Evolutionary conservation across 495 filamentous ascomycete genomes (phyloP).

Genomic region (Schizothecium vesticola): DNA sequence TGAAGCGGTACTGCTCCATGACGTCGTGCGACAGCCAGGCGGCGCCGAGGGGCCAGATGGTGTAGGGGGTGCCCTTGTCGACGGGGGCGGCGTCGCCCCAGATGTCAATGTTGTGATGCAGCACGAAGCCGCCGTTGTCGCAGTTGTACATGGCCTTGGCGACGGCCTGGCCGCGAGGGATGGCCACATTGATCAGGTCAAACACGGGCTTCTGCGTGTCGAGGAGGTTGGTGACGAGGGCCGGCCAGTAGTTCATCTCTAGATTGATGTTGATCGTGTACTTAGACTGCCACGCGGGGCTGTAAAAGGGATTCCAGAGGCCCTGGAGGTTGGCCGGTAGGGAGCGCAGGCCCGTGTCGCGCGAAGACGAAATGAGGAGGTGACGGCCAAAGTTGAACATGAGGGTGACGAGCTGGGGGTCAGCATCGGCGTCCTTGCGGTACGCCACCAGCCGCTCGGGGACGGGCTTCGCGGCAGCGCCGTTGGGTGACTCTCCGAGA

Average conservation of each 20-base stretch:
- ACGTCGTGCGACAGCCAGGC: conserved; percentile 46
- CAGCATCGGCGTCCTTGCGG: conserved; percentile 2
- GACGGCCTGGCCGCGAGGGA: conserved; percentile 31
- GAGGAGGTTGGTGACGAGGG: conserved; percentile 39
- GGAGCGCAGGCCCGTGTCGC: conserved; percentile 11
- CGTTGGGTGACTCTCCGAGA: conserved; percentile 20
- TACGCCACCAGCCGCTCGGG: background rate
- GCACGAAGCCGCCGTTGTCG: conserved; percentile 35
- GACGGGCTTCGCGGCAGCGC: conserved; percentile 3
- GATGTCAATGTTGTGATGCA: conserved; percentile 47
- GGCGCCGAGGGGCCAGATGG: conserved; percentile 44
- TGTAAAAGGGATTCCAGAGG: conserved; percentile 50
- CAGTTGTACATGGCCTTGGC: conserved; percentile 48
- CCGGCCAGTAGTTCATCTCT: conserved; percentile 59
- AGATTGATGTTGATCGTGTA: conserved; percentile 57
- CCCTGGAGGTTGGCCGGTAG: conserved; percentile 56
- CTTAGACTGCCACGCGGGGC: conserved; percentile 49
- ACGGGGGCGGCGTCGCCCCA: conserved; percentile 46
- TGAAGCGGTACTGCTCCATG: conserved; percentile 40
- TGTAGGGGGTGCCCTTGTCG: conserved; percentile 41
- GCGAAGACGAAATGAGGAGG: conserved; percentile 43
- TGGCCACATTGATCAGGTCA: background rate
- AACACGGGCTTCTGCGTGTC: conserved; percentile 16
- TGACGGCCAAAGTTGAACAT: conserved; percentile 47
- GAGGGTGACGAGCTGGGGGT: conserved; percentile 37